Evolutionary conservation across 192 early-diverging fungal genomes (phyloP).

Genomic region (Rhizophagus clarus): DNA sequence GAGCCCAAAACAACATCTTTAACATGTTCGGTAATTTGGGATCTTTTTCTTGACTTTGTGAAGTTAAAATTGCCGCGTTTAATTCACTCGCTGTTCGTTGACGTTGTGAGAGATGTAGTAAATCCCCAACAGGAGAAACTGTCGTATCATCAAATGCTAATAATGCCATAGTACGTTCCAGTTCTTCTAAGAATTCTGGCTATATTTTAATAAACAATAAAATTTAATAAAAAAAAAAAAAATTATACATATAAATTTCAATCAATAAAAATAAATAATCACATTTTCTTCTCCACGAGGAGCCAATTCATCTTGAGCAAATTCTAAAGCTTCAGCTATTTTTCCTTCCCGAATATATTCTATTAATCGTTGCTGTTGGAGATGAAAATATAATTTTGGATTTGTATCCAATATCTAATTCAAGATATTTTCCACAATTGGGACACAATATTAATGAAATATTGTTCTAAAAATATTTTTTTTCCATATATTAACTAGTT

Average conservation of each 20-base stretch:
- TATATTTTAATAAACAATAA: conserved; percentile 36
- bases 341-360: conserved; percentile 87
- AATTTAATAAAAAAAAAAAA: background rate
- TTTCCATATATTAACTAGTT: background rate
- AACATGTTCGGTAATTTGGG: conserved; percentile 91
- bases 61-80: conserved; percentile 88
- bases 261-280: background rate
- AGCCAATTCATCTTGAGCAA: conserved; percentile 97
- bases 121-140: conserved; percentile 78
- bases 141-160: conserved; percentile 84
- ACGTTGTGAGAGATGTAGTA: conserved; percentile 86
- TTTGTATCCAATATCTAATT: conserved; percentile 90
- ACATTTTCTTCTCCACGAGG: conserved; percentile 97
- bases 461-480: background rate
- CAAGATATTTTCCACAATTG: background rate
- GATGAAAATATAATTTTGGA: conserved; percentile 90
- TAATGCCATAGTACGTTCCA: conserved; percentile 96
- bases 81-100: conserved; percentile 94
- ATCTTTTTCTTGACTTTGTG: conserved; percentile 91
- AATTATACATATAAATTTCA: background rate
- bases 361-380: conserved; percentile 97
- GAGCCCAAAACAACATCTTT: conserved; percentile 92
- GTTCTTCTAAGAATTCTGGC: conserved; percentile 92
- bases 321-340: conserved; percentile 84
- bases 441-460: conserved; percentile 32